These are phyloP conservation scores for Fusarium nematophilum DNA, from an alignment of 2,329 filamentous ascomycete genomes.

Conservation along the genomic window DNA sequence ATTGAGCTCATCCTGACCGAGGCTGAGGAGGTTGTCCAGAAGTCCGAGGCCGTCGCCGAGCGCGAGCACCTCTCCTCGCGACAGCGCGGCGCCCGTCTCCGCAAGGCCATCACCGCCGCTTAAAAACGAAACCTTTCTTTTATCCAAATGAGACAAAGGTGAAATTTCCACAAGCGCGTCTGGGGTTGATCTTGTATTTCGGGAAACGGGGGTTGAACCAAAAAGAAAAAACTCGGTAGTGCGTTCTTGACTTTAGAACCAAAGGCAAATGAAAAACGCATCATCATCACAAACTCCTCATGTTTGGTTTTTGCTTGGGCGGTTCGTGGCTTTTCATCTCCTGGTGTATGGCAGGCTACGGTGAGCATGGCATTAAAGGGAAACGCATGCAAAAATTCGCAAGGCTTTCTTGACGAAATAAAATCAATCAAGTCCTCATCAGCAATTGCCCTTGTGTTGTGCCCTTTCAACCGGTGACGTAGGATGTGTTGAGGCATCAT, in stretches of 20 bases:
- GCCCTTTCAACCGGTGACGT: background rate
- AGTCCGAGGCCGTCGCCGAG: constrained; percentile 84
- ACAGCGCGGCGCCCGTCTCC: constrained; percentile 83
- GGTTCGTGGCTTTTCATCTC: constrained; percentile 55
- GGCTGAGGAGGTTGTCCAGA: constrained; percentile 94
- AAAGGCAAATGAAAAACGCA: constrained; percentile 34
- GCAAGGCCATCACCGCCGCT: constrained; percentile 73
- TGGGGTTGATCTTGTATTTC: constrained; percentile 40
- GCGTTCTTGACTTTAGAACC: too few relatives aligned
- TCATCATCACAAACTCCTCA: constrained; percentile 36
- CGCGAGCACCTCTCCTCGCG: constrained; percentile 85
- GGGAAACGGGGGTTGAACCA: constrained; percentile 13
- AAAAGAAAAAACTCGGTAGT: too few relatives aligned
- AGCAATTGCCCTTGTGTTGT: constrained; percentile 19
- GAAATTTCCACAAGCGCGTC: constrained; percentile 42
- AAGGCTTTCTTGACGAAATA: constrained; percentile 53
- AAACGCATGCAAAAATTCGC: constrained; percentile 52
- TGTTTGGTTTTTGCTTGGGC: constrained; percentile 47
- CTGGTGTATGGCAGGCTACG: constrained; percentile 54
- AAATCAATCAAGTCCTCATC: constrained; percentile 50
- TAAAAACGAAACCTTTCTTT: constrained; percentile 53
- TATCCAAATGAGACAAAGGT: constrained; percentile 31
- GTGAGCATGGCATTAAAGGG: constrained; percentile 54
- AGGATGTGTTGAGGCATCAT: too few relatives aligned
- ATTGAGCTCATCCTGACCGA: constrained; percentile 99